phyloP scores from a whole-genome alignment of 169 alveolate species.

The Plasmodium reichenowi region DNA sequence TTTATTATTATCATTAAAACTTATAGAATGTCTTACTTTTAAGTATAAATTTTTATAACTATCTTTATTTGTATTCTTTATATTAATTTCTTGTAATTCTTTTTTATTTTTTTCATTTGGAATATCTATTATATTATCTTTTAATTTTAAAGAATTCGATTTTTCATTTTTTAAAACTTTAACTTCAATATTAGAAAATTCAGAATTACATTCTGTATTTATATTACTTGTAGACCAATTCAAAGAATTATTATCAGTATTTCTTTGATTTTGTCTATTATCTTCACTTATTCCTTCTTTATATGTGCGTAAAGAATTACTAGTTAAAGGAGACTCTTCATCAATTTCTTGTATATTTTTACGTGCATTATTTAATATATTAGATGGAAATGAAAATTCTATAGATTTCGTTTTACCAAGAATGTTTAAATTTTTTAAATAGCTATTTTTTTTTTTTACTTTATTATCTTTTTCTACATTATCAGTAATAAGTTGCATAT shows the following conservation, averaged over 20 bases:
- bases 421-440: conserved; percentile 24
- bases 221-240: conserved; percentile 18
- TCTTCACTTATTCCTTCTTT: conserved; percentile 3
- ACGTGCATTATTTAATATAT: no score
- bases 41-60: not conserved
- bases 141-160: not conserved
- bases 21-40: conserved; percentile 7
- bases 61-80: conserved; percentile 19
- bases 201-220: conserved; percentile 36
- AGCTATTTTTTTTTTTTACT: conserved; percentile 33
- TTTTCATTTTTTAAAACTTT: conserved; percentile 18
- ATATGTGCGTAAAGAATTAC: conserved; percentile 7
- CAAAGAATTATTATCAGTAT: conserved; percentile 14
- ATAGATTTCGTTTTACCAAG: not conserved
- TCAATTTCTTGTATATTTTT: not conserved
- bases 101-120: not conserved
- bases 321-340: not conserved
- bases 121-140: not conserved
- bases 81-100: conserved; percentile 16
- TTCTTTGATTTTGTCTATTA: conserved; percentile 8
- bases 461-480: conserved; percentile 6
- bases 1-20: not conserved
- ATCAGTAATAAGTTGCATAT: not conserved
- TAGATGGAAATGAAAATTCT: not conserved
- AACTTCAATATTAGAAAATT: conserved; percentile 39